phyloP scores from a whole-genome alignment of 257 asterid genomes.

The Solanum stenotomum region DNA sequence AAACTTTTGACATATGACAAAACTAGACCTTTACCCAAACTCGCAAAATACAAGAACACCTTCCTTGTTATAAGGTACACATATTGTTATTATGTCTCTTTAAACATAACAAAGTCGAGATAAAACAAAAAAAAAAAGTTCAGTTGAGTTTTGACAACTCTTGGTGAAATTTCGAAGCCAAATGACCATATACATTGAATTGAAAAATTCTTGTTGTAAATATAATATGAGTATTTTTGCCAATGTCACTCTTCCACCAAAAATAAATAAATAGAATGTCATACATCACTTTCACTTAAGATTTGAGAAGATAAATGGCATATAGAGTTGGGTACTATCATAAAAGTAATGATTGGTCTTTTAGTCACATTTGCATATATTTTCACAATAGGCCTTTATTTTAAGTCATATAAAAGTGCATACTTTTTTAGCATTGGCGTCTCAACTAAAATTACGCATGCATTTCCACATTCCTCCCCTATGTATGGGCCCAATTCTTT shows the following conservation, averaged over 20 bases:
- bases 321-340: conserved; percentile 7
- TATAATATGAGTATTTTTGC: background rate
- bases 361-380: conserved; percentile 10
- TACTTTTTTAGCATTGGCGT: background rate
- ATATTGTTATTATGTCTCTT: background rate
- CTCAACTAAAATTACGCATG: background rate
- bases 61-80: background rate
- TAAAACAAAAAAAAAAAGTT: background rate
- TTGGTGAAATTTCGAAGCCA: background rate
- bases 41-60: background rate
- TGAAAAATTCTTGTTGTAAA: background rate
- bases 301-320: background rate
- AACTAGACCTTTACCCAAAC: background rate
- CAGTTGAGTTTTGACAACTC: background rate
- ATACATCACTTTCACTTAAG: background rate
- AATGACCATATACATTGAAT: background rate
- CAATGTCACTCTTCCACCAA: conserved; percentile 50
- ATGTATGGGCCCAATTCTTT: background rate
- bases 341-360: conserved; percentile 26
- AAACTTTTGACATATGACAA: too few relatives aligned
- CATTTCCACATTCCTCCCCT: background rate
- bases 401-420: conserved; percentile 1
- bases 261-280: conserved; percentile 8
- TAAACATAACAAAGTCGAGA: background rate
- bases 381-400: background rate